Base-by-base conservation (phyloP, 2,329 filamentous ascomycete species). In the Tricladium varicosporioides region DNA sequence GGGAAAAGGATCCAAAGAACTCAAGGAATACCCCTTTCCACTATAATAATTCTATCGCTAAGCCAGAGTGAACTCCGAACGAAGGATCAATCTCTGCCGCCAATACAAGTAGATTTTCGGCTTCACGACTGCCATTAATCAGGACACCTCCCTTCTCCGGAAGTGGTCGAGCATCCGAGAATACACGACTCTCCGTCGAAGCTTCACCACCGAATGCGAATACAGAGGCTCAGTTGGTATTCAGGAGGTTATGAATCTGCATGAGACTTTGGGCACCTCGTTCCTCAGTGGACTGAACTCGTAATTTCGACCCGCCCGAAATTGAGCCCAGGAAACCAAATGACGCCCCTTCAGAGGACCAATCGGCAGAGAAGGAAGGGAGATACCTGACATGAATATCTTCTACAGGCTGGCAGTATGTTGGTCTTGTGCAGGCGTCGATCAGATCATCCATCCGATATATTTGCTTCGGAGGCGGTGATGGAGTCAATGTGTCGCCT, bases 241-340 rank as follows among this genome's bases (percentile, higher is more conserved):
- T 70, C 16, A 70, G 61, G 53, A 71, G 50, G 58, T 69, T 71
- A 5, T 61, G 62, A 50, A 71, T 70, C 45, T 68, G 62, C 67
- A 71, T 69, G 5, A 70, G 63, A 45, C 62, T 61, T 46, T 63
- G 64, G 5, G 63, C 65, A 15, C 64, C 65, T 31, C 52, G 61
- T 48, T 67, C 65, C 49, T 69, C 65, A 2, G 60, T 57, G 7
- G 62, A 65, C 48, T 51, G 54, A 19, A 57, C 43, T 19, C 52
- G 43, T 10, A 60, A 46, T 15, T 57, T 57, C 16, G 50, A 52
- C n/a, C 36, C 32, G 10, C 56, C 50, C 49, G 53, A 31, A 4
- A 33, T 43, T 27, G 54, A 48, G 10, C 58, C 62, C 15, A 51
- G 51, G 53, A 68, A 63, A 2, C 66, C 65, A 53, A 63, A 63